Base-by-base conservation (phyloP, 495 filamentous ascomycete genomes). In the Daldinia vernicosa region DNA sequence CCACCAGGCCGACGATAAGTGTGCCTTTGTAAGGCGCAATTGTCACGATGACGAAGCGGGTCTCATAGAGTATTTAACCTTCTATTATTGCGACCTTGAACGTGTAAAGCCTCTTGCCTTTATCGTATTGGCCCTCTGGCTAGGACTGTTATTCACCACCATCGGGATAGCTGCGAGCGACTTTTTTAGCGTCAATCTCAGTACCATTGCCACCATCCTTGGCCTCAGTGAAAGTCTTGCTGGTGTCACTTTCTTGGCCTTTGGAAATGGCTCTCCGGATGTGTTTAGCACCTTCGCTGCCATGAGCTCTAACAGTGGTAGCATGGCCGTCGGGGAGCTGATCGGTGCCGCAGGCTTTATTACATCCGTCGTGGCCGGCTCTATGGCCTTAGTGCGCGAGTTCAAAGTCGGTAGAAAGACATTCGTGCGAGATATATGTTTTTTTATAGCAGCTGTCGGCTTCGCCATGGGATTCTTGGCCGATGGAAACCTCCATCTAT, bases 131-230 rank as follows among this genome's bases (percentile, higher is more conserved):
- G 83, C 91, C 28, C 62, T 89, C 45, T 99, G 96, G 96, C 83
- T 97, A 6, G 91, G 87, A n/a, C 82, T 97, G 27, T 88, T 98
- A 6, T 99, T 99, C 76, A 94, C 90, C 69, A 98, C 96, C 1
- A 97, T 99, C 60, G 96, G 96, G n/a, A 97, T 98, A 70, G 96
- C 96, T 6, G 95, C 96, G 24, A 96, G 92, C 74, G 96, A 99
- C 77, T 99, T 98, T 82, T 93, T 99, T 79, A 98, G 95, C 80
- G 89, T 98, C 77, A 97, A 99, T 76, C 86, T 99, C 33, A 95
- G 92, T 78, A 97, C 96, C 17, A 92, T 98, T 66, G 88, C 96
- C 19, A 90, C 83, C 66, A 88, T 96, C 45, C 83, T 98, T 6
- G 94, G 95, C 14, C 87, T 99, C 85, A 97, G 93, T 76, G 95